phyloP scores from a whole-genome alignment of 2,329 filamentous ascomycete genomes.

The Hymenoscyphus scutula region DNA sequence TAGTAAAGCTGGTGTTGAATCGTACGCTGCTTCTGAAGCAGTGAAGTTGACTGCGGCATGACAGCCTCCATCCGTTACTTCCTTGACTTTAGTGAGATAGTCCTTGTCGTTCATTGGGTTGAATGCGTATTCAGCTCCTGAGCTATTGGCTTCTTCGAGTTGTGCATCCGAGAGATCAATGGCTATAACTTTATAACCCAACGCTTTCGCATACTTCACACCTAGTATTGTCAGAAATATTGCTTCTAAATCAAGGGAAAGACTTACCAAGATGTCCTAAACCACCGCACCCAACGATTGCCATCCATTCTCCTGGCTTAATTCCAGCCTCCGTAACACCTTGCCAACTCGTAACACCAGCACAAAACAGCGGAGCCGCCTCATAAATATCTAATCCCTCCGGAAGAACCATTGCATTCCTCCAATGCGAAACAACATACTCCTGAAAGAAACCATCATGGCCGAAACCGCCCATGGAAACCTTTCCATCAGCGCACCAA shows the following conservation, averaged over 20 bases:
- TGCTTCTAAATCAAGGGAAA: background rate
- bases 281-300: slow-evolving; percentile 25
- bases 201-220: slow-evolving; percentile 24
- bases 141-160: slow-evolving; percentile 20
- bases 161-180: slow-evolving; percentile 23
- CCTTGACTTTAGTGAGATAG: slow-evolving; percentile 23
- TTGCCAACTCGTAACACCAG: slow-evolving; percentile 43
- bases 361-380: slow-evolving; percentile 47
- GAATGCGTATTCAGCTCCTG: slow-evolving; percentile 22
- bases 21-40: slow-evolving; percentile 20
- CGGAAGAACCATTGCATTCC: slow-evolving; percentile 44
- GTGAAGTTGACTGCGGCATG: slow-evolving; percentile 26
- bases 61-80: slow-evolving; percentile 22
- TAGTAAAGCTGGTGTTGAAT: slow-evolving; percentile 20
- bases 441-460: slow-evolving; percentile 47
- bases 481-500: slow-evolving; percentile 40
- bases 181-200: slow-evolving; percentile 24
- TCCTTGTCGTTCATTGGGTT: slow-evolving; percentile 21
- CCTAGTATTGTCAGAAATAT: slow-evolving; percentile 11
- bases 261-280: slow-evolving; percentile 24
- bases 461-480: slow-evolving; percentile 43
- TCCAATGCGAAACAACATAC: slow-evolving; percentile 46
- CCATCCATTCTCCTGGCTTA: slow-evolving; percentile 23
- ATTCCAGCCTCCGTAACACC: slow-evolving; percentile 18
- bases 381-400: slow-evolving; percentile 37